These are phyloP conservation scores for Ceratonia siliqua DNA, from an alignment of 306 rosid genomes.

Conservation along the genomic window DNA sequence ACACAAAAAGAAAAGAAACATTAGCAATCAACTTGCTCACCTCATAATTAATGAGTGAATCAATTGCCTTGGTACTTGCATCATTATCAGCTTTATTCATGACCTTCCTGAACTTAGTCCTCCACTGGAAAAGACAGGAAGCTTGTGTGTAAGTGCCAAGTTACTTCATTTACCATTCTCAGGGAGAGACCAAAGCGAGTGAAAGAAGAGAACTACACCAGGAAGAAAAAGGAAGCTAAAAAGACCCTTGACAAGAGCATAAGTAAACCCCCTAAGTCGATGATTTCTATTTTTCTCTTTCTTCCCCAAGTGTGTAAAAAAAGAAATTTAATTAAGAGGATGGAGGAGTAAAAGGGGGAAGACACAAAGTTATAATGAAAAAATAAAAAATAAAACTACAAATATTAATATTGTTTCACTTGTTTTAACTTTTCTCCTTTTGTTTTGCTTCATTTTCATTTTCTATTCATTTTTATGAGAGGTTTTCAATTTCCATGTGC, in stretches of 20 bases:
- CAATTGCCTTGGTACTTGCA: constrained; percentile 82
- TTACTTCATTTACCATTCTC: neutral
- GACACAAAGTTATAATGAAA: neutral
- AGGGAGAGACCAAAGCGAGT: neutral
- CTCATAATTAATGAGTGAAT: constrained; percentile 97
- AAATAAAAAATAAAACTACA: neutral
- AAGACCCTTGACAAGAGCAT: neutral
- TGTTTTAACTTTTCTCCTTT: neutral
- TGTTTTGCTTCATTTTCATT: neutral
- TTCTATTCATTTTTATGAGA: neutral
- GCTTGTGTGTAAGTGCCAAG: constrained; percentile 10
- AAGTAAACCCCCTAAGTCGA: neutral
- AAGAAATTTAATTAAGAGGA: neutral
- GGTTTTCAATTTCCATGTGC: neutral
- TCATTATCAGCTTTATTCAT: constrained; percentile 98
- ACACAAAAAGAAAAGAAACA: neutral
- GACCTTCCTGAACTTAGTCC: constrained; percentile 92
- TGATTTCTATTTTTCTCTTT: neutral
- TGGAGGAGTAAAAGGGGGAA: neutral
- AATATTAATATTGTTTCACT: neutral
- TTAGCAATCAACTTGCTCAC: constrained; percentile 41
- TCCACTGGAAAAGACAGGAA: constrained; percentile 74
- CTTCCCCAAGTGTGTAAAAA: neutral
- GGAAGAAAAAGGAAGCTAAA: neutral
- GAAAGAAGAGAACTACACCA: neutral